Base-by-base conservation (phyloP, 805 yeast genomes). In the Candida silvicultrix region DNA sequence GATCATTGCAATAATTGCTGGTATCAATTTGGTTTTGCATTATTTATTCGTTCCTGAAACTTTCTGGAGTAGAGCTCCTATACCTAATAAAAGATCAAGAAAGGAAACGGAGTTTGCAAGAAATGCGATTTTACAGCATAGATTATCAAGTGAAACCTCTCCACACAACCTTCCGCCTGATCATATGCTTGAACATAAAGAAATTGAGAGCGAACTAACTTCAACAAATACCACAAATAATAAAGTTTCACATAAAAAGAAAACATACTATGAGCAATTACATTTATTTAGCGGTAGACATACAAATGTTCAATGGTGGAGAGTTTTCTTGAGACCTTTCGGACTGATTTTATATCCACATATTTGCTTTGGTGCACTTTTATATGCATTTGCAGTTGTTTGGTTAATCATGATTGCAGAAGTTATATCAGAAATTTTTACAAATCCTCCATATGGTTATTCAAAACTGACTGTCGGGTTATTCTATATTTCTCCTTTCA, bases 321-420 rank as follows among this genome's bases (percentile, higher is more conserved):
- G 70, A 74, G 74, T 78, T 7, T 73, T 76, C 12, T 49, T 76
- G 18, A 64, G 85, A 38, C 85, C 85, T 2, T 70, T 80, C 48
- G 68, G 72, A 22, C 66, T 80, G 5, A 67, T 63, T 23, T 44
- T 54, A 5, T 80, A 79, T 57, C 83, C 84, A 0, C 64, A 76
- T 1, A 65, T 80, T 16, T 54, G 76, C 5, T 80, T 69, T 54
- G 74, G 81, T 0, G 65, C 83, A 1, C 55, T 80, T 9, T 58
- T 77, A 3, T 80, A 80, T 56, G 65, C 80, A 0, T 64, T 80
- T 44, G 77, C 83, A 15, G 81, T 80, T 19, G 81, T 80, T 18
- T 80, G 84, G 84, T 70, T 80, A 40, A 79, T 80, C 56, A 75
- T 79, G 28, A 73, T 80, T 40, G 76, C 83, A 2, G 84, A 80